Conservation (phyloP, 345 rosid species). For the Sonneratia caseolaris region DNA sequence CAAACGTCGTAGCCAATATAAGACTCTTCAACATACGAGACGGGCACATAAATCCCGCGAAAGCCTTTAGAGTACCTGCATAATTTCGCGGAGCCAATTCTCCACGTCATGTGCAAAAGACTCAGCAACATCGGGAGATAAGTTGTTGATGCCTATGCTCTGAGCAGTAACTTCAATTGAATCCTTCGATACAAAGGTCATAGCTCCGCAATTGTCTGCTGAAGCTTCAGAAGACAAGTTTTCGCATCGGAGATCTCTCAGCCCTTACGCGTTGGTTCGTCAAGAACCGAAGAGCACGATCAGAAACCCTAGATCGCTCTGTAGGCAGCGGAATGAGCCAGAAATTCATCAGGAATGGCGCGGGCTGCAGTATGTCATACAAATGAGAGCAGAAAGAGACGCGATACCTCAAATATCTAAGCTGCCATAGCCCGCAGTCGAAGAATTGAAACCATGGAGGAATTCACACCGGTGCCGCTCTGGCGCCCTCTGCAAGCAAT, state of each 20-base stretch:
- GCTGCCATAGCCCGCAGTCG: neutral
- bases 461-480: too few species aligned
- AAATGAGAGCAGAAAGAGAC: neutral
- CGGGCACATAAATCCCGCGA: neutral
- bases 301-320: neutral
- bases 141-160: constrained; percentile 64
- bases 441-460: neutral
- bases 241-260: neutral
- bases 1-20: neutral
- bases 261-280: too few species aligned
- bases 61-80: constrained; percentile 43
- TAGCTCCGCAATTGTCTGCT: constrained; percentile 1
- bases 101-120: constrained; percentile 78
- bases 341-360: neutral
- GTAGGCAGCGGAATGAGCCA: neutral
- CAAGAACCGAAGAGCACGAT: neutral
- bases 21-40: neutral
- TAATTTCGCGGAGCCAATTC: constrained; percentile 71
- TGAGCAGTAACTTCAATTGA: constrained; percentile 81
- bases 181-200: constrained; percentile 60
- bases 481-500: too few species aligned
- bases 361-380: neutral
- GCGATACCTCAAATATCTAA: neutral
- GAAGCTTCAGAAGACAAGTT: neutral
- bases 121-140: constrained; percentile 56